Conservation (phyloP, 1,284 basidiomycete genomes). For the Malassezia pachydermatis region DNA sequence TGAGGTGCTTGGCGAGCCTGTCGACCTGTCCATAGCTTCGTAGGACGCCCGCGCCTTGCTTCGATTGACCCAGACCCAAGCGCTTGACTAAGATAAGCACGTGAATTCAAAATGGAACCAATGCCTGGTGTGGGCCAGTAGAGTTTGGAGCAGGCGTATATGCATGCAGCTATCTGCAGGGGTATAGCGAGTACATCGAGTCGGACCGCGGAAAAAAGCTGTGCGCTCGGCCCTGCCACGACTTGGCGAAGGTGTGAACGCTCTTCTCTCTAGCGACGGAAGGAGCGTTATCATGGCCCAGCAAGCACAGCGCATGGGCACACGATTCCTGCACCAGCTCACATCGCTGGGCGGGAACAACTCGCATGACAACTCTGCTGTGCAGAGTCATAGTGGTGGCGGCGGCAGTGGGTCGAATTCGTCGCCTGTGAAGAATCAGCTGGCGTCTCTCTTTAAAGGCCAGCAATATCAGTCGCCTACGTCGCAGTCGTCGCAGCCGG, state of each 20-base stretch:
- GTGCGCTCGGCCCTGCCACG: background rate
- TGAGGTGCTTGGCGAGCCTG: conserved; percentile 24
- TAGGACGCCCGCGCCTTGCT: too few species aligned
- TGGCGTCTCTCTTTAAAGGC: conserved; percentile 1
- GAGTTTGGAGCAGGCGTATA: too few species aligned
- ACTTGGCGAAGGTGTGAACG: too few species aligned
- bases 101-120: too few species aligned
- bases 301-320: conserved; percentile 18
- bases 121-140: too few species aligned
- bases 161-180: conserved; percentile 2
- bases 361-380: background rate
- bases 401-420: background rate
- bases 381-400: background rate
- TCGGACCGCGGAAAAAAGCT: too few species aligned
- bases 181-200: too few species aligned
- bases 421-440: conserved; percentile 8
- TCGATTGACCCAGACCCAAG: background rate
- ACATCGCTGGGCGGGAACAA: conserved; percentile 2
- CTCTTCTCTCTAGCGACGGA: background rate
- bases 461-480: background rate
- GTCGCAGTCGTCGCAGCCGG: background rate
- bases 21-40: conserved; percentile 20
- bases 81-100: too few species aligned
- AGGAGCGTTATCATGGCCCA: conserved; percentile 8
- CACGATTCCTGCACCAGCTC: conserved; percentile 15